Base-by-base conservation (phyloP, 345 rosid species). In the Leavenworthia alabamica region DNA sequence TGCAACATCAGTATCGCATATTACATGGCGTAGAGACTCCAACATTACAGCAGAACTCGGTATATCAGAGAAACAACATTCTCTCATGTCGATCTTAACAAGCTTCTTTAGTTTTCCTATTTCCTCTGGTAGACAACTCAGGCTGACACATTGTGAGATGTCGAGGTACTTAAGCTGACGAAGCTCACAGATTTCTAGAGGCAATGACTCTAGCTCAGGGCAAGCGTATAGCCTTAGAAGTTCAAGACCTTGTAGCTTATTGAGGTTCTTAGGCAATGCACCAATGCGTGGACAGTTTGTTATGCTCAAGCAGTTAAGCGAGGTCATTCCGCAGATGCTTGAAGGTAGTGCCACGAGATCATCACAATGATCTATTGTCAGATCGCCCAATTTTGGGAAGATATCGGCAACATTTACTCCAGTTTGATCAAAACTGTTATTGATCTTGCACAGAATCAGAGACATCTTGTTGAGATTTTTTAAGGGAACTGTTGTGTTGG, bases 11-110 rank as follows among this genome's bases (percentile, higher is more conserved):
- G 83, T 85, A 8, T 87, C 96, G 8, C 99, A 87, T 3, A 87
- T 70, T 14, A 89, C 92, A 19, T 55, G 69, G 1, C 83, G 79
- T 19, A 93, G 55, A 20, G 85, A 80, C 78, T 66, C 47, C 73
- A 89, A 51, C 2, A 69, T 77, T 7, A 72, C 59, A 7, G 72
- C 84, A 15, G 91, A 83, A 8, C 44, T 45, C 0, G 91, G 92
- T 58, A 80, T 73, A 28, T 44, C 16, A 47, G 51, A 40, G 24
- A 81, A 60, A 35, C 40, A 72, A 42, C 99, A 93, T 58, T 93
- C 96, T 66, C 94, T 85, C 99, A 93, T 87, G 80, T 93, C 96
- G 2, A 93, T 83, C 83, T 87, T 87, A 73, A 85, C 94, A 48
- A 93, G 73, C 42, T 56, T 79, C 16, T 42, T 41, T 56, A 89